phyloP scores from a whole-genome alignment of 495 filamentous ascomycete species.

The Lindgomyces ingoldianus region DNA sequence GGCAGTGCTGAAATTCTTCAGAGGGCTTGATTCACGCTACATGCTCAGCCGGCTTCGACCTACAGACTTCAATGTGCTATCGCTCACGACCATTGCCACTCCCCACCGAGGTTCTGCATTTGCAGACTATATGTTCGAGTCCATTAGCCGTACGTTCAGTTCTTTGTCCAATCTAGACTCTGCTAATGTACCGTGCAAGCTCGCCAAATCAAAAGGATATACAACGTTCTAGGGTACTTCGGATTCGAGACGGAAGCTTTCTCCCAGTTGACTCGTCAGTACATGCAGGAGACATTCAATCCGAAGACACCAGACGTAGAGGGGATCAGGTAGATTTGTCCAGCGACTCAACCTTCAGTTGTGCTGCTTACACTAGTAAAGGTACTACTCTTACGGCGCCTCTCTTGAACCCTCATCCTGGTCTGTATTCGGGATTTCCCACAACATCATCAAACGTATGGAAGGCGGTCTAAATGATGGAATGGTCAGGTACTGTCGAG shows the following conservation, averaged over 20 bases:
- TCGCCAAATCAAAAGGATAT: slow-evolving; percentile 63
- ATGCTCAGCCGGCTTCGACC: slow-evolving; percentile 83
- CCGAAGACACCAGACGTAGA: slow-evolving; percentile 70
- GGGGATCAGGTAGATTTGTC: slow-evolving; percentile 57
- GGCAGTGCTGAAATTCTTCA: slow-evolving; percentile 40
- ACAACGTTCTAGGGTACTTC: slow-evolving; percentile 64
- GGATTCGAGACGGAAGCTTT: slow-evolving; percentile 82
- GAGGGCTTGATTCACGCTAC: slow-evolving; percentile 87
- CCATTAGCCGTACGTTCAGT: slow-evolving; percentile 57
- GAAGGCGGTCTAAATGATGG: slow-evolving; percentile 88
- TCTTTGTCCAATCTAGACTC: neutral
- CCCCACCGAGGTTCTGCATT: slow-evolving; percentile 81
- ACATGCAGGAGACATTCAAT: slow-evolving; percentile 85
- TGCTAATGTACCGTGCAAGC: slow-evolving; percentile 9
- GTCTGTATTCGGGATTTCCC: slow-evolving; percentile 73
- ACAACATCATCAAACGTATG: slow-evolving; percentile 63
- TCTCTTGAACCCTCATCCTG: slow-evolving; percentile 64
- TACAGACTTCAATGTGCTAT: slow-evolving; percentile 68
- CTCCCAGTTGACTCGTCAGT: slow-evolving; percentile 74
- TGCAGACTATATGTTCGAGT: slow-evolving; percentile 78
- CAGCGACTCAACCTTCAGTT: neutral
- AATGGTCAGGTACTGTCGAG: slow-evolving; percentile 58
- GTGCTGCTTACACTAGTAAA: slow-evolving; percentile 31
- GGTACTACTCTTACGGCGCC: slow-evolving; percentile 92
- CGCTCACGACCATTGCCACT: slow-evolving; percentile 83